Evolutionary conservation across 306 rosid genomes (phyloP), one percentile per base, ranked within the genome.

Genomic region (Pueraria montana): DNA sequence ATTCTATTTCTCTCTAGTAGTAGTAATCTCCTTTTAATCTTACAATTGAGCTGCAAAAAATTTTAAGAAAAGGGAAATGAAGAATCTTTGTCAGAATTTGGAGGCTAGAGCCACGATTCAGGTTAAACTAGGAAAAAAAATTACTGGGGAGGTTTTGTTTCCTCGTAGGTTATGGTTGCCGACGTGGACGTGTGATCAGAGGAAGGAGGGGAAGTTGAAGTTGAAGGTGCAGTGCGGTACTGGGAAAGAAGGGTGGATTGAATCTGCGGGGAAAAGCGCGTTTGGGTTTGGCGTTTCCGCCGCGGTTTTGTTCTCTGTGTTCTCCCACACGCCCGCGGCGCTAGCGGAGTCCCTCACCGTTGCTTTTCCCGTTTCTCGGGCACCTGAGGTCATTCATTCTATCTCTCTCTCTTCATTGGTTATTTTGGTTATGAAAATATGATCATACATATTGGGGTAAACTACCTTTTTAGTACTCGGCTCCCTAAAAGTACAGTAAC

Each of bases 321-420:
- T 85, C 26, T 85, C 86, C 16, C 82, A 89, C 30, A 74, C 95
- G 21, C 92, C 97, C 10, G 84, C 94, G 1, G 91, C 92, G 76
- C 80, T 91, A 1, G 92, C 98, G 2, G 97, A 96, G 87, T 96
- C 99, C 11, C 96, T 96, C 36, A 93, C 99, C 4, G 93, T 96
- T 17, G 98, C 98, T 76, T 96, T 96, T 78, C 99, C 99, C 3
- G 94, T 89, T 79, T 96, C 99, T 24, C 96, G 98, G 10, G 93
- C 96, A 49, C 95, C 87, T 24, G 97, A 96, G 94, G 99, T 96
- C 80, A 63, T 56, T 45, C 5, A 1, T 7, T 46, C 49, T 73
- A 24, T 43, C n/a, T 56, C 48, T 68, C 50, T 40, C 38, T 14
- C 16, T 48, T 4, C n/a, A n/a, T n/a, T n/a, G n/a, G n/a, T n/a